These are phyloP conservation scores for Euptelea pleiosperma DNA, from an alignment of 164 flowering plant genomes.

Conservation along the genomic window DNA sequence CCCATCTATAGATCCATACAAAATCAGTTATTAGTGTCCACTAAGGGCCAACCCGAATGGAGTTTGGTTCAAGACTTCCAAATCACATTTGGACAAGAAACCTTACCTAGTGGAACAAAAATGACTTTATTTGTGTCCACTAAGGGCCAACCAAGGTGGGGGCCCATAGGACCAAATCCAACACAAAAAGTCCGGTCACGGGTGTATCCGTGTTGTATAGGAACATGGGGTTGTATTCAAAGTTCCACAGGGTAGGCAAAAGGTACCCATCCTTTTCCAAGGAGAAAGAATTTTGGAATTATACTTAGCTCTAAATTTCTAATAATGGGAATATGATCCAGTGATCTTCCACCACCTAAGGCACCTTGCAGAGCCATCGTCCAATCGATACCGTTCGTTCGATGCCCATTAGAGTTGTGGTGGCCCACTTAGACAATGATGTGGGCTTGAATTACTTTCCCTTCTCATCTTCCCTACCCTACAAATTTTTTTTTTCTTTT, in stretches of 20 bases:
- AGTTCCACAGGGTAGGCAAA: background rate
- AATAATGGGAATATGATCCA: background rate
- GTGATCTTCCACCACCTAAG: background rate
- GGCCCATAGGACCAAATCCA: background rate
- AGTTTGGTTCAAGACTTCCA: background rate
- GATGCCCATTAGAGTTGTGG: background rate
- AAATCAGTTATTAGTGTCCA: background rate
- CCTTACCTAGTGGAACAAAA: background rate
- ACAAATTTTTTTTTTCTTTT: no score
- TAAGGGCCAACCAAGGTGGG: constrained; percentile 5
- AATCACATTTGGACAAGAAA: constrained; percentile 5
- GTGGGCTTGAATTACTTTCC: background rate
- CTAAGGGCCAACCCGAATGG: background rate
- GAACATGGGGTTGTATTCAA: background rate
- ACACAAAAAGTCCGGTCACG: background rate
- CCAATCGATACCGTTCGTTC: background rate
- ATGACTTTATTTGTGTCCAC: background rate
- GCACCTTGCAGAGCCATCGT: background rate
- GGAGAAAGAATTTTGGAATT: background rate
- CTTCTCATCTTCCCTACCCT: background rate
- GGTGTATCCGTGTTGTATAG: background rate
- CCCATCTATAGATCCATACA: background rate
- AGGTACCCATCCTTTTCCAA: background rate
- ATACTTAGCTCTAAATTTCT: background rate
- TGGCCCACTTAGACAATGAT: background rate